Evolutionary conservation across 2,329 filamentous ascomycete genomes (phyloP), one percentile per base, ranked within the genome.

Genomic region (Pestalotiopsis sp.): DNA sequence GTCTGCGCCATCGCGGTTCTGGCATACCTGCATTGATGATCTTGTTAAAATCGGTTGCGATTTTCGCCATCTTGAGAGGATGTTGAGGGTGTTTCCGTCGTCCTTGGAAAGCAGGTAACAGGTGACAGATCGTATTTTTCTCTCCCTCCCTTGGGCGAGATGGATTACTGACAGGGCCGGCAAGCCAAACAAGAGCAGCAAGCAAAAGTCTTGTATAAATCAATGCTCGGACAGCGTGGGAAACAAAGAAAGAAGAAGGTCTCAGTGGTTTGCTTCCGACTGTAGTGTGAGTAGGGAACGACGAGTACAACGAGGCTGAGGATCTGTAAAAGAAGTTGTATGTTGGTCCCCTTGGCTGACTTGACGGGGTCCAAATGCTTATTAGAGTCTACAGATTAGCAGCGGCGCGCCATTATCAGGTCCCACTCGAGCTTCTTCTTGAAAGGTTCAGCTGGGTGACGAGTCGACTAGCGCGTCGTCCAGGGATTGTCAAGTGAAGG

Each of bases 11-110:
- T 20, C 59, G 31, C 45, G 62, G 59, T 39, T 7, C 13, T 23
- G 52, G 67, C 71, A 31, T 80, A 88, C 86, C 85, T 45, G 84
- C 82, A 59, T 86, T 77, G 75, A 89, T 87, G 71, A 88, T 85
- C 78, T 85, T 86, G 75, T 88, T 84, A 70, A 88, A 87, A 61
- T 88, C 84, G 36, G 79, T 78, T 52, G 84, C 84, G 61, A 80
- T 76, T 36, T 84, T 80, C 70, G 80, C 77, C 83, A 85, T 85
- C 69, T 38, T 49, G 52, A 59, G 57, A 59, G 57, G 20, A 6
- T 14, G 57, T 13, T 27, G 17, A 27, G 17, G 25, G n/a, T 31
- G 6, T 31, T 7, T 31, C 27, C 27, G 27, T 31, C 27, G 27
- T 31, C 27, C 52, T 58, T 27, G 52, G 52, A 4, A 6, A 27